Base-by-base conservation (phyloP, 2,329 filamentous ascomycete genomes). In the Didymella glomerata region DNA sequence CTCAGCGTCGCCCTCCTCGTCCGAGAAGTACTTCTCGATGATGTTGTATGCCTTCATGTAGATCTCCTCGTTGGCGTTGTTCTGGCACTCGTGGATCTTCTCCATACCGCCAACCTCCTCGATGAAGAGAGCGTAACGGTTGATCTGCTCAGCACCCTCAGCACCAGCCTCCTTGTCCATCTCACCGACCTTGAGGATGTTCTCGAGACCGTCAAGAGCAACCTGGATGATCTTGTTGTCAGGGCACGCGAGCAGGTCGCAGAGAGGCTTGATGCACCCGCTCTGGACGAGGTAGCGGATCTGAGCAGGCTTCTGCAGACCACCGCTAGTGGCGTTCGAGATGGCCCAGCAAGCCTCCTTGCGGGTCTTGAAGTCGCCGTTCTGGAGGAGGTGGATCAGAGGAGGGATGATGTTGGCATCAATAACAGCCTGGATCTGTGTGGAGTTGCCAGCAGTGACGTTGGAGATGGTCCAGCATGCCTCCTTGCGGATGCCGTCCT, bases 11-110 rank as follows among this genome's bases (percentile, higher is more conserved):
- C 96, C 95, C 55, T 98, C 95, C 69, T 99, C 95, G 74, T 99
- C 95, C 0, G 93, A 97, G 84, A 99, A 99, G 86, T 99, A 99
- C 84, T 97, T 97, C 86, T 99, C 95, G 69, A 99, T 99, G 81
- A 99, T 99, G 86, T 96, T 98, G 86, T 98, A 99, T 0, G 95
- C 95, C 88, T 99, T 99, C 94, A 99, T 98, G 86, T 99, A 99
- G 71, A 99, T 99, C 82, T 99, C 95, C 82, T 99, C 95, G 82
- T 99, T 99, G 83, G 94, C 94, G 74, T 99, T 99, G 84, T 96
- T 97, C 85, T 99, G 95, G 87, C 95, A 98, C 72, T 98, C 94
- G 82, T 99, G 95, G 70, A 99, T 98, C 89, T 98, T 98, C 84
- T 98, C 95, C 95, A 99, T 99, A 68, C 95, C 95, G 74, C 93